A percentile compares a stretch with the other conserved stretches of the same genome.
phyloP scores from a whole-genome alignment of 83 land plant species.

The Diphasiastrum complanatum region DNA sequence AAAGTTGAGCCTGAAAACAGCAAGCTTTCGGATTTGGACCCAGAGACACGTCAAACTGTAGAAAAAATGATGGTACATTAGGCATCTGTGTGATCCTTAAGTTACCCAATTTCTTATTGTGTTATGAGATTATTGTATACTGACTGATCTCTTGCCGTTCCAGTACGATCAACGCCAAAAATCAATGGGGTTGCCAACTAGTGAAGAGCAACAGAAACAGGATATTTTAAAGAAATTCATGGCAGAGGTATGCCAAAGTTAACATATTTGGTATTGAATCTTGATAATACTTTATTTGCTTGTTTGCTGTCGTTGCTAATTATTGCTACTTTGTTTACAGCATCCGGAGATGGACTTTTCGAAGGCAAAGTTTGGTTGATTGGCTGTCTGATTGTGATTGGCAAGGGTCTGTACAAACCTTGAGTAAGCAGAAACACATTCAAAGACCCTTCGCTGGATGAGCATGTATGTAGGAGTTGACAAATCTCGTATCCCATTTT shows the following conservation, averaged over 20 bases:
- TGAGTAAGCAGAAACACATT: no score
- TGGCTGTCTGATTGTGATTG: no score
- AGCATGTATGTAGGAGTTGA: no score
- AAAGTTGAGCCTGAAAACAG: slow-evolving; percentile 90
- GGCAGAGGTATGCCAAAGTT: slow-evolving; percentile 50
- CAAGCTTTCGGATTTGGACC: slow-evolving; percentile 73
- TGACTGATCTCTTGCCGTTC: no score
- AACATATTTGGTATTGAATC: not conserved
- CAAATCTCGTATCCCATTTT: no score
- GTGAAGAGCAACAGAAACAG: slow-evolving; percentile 76
- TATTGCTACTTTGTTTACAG: slow-evolving; percentile 29
- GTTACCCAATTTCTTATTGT: no score
- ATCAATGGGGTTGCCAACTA: slow-evolving; percentile 76
- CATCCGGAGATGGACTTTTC: slow-evolving; percentile 89
- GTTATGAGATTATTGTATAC: no score
- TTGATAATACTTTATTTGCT: not conserved
- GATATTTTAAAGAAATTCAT: slow-evolving; percentile 77
- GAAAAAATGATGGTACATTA: slow-evolving; percentile 98
- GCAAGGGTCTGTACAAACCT: no score
- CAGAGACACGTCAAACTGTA: slow-evolving; percentile 77
- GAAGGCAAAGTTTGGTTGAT: slow-evolving; percentile 48
- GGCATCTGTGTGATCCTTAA: no score
- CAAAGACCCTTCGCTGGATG: no score
- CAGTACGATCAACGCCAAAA: slow-evolving; percentile 94
- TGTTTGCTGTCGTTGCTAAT: not conserved